These are phyloP conservation scores for Lichtheimia hyalospora DNA, from an alignment of 371 early-diverging fungal genomes.

Conservation along the genomic window DNA sequence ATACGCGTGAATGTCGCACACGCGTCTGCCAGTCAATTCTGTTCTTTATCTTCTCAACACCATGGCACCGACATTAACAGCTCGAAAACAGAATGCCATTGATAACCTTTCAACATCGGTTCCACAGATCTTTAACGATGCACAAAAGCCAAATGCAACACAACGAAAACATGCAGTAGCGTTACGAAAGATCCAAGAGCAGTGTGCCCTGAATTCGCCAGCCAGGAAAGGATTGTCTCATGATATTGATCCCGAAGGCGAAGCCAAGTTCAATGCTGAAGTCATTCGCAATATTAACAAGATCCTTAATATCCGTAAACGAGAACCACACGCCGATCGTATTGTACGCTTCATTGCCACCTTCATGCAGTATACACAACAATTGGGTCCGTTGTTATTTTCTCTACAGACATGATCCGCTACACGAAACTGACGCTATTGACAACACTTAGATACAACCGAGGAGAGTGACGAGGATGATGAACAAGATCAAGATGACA, in stretches of 20 bases:
- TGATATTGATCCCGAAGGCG: constrained; percentile 52
- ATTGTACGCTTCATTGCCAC: constrained; percentile 74
- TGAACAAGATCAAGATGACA: constrained; percentile 18
- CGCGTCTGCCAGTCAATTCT: too few relatives aligned
- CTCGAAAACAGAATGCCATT: constrained; percentile 8
- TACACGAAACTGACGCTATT: too few relatives aligned
- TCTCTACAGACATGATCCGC: not conserved
- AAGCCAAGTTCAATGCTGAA: constrained; percentile 64
- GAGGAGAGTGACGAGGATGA: constrained; percentile 15
- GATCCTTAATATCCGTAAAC: constrained; percentile 70
- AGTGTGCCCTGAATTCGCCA: constrained; percentile 49
- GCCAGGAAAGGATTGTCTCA: constrained; percentile 43
- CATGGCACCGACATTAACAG: not conserved
- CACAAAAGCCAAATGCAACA: constrained; percentile 65
- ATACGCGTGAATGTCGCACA: too few relatives aligned
- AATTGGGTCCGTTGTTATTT: constrained; percentile 45
- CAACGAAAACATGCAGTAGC: constrained; percentile 74
- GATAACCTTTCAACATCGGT: constrained; percentile 42
- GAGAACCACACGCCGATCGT: constrained; percentile 72
- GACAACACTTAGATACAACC: too few relatives aligned
- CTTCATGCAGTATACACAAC: constrained; percentile 72
- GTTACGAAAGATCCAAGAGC: constrained; percentile 74
- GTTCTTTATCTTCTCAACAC: too few relatives aligned
- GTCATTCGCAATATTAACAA: constrained; percentile 75
- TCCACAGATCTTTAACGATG: constrained; percentile 77